Evolutionary conservation across 495 filamentous ascomycete species (phyloP).

Genomic region (Cercophora scortea): DNA sequence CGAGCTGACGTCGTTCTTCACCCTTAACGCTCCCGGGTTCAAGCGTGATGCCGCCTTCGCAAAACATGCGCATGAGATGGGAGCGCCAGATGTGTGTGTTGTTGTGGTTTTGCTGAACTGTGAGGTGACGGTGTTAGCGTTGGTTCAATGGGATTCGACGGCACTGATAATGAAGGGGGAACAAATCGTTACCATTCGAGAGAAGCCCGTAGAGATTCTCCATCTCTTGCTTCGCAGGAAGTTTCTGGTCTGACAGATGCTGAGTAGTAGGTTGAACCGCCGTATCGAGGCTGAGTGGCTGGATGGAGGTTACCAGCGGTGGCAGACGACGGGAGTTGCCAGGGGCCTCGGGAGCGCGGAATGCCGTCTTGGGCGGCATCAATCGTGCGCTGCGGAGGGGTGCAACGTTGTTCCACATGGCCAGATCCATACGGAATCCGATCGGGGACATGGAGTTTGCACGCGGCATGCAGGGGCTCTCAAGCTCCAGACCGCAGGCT

Average conservation of each 20-base stretch:
- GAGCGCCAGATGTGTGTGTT: conserved; percentile 4
- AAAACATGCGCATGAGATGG: conserved; percentile 4
- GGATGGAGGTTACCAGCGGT: not conserved
- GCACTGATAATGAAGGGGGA: too few relatives aligned
- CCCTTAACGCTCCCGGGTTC: not conserved
- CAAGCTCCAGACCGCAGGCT: not conserved
- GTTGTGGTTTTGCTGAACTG: conserved; percentile 3
- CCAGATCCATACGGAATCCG: conserved; percentile 10
- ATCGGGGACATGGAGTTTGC: not conserved
- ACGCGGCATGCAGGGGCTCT: conserved; percentile 5
- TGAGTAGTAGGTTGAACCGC: not conserved
- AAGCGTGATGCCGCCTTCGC: conserved; percentile 3
- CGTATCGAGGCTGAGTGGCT: not conserved
- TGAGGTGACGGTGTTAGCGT: too few relatives aligned
- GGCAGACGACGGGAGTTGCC: not conserved
- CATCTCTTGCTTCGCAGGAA: conserved; percentile 4
- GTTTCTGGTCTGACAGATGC: not conserved
- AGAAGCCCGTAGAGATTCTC: conserved; percentile 4
- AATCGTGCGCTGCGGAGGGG: not conserved
- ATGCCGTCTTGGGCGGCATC: not conserved
- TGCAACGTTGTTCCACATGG: conserved; percentile 5
- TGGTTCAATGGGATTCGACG: too few relatives aligned
- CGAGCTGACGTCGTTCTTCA: not conserved
- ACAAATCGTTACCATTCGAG: conserved; percentile 3
- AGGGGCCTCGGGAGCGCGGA: not conserved